Conservation (phyloP, 768 basidiomycete species). For the Hebeloma cylindrosporum region DNA sequence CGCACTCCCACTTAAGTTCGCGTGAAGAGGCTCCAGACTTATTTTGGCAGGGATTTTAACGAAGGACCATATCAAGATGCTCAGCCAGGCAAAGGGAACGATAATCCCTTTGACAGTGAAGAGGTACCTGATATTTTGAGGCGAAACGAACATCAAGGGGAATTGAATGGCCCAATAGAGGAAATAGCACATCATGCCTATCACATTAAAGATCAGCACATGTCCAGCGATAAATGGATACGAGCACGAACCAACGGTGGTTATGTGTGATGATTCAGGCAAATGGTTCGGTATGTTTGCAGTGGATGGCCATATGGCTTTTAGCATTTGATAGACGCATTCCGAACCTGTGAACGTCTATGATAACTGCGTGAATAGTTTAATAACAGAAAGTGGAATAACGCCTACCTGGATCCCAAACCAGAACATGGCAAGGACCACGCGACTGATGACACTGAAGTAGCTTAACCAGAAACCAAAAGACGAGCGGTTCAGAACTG, state of each 20-base stretch:
- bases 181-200: conserved; percentile 75
- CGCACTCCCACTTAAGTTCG: conserved; percentile 50
- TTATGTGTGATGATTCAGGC: conserved; percentile 56
- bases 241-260: conserved; percentile 49
- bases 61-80: conserved; percentile 80
- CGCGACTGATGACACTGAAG: conserved; percentile 77
- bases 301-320: conserved; percentile 80
- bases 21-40: conserved; percentile 55
- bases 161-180: conserved; percentile 79
- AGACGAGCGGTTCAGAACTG: conserved; percentile 77
- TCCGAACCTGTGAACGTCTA: conserved; percentile 65
- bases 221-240: background rate
- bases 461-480: conserved; percentile 92
- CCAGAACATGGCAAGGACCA: conserved; percentile 81
- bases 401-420: conserved; percentile 65
- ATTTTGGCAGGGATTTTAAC: conserved; percentile 61
- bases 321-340: conserved; percentile 78
- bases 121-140: conserved; percentile 73
- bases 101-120: conserved; percentile 70
- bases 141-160: conserved; percentile 73
- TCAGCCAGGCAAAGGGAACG: conserved; percentile 64
- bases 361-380: background rate
- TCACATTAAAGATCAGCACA: background rate
- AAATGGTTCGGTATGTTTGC: conserved; percentile 65
- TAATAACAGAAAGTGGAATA: background rate